Percentiles rank a stretch among this genome's conserved stretches.
phyloP scores from a whole-genome alignment of 2,329 filamentous ascomycete species.

The Aspergillus texensis region DNA sequence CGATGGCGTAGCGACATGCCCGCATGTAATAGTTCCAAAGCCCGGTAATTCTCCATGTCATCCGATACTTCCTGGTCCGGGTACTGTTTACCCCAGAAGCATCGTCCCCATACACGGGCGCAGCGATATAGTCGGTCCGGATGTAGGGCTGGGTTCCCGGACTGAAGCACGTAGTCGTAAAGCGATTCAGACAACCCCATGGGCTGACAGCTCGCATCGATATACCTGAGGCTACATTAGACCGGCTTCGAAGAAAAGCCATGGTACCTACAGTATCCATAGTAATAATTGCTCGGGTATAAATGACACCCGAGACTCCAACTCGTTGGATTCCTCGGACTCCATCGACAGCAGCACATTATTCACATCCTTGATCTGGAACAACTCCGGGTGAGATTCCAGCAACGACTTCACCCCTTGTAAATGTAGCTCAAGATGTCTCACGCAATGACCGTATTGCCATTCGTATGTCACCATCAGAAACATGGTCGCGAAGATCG shows the following conservation, averaged over 20 bases:
- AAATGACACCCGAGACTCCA: constrained; percentile 31
- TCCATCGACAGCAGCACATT: constrained; percentile 30
- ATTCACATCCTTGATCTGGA: constrained; percentile 32
- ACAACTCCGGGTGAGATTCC: constrained; percentile 37
- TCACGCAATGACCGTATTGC: constrained; percentile 39
- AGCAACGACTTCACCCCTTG: constrained; percentile 40
- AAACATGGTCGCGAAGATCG: constrained; percentile 40
- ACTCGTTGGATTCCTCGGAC: constrained; percentile 14
- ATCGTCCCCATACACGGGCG: constrained; percentile 39
- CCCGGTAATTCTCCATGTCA: constrained; percentile 42
- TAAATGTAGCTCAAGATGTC: constrained; percentile 39
- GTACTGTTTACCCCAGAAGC: constrained; percentile 40
- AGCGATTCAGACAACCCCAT: constrained; percentile 35
- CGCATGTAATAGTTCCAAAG: constrained; percentile 35
- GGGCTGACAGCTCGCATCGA: constrained; percentile 32
- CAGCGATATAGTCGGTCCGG: constrained; percentile 38
- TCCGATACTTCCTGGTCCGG: constrained; percentile 41
- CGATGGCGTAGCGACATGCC: constrained; percentile 32
- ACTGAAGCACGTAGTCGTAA: constrained; percentile 36
- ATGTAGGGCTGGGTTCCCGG: constrained; percentile 33
- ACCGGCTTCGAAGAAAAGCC: not conserved
- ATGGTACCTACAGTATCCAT: constrained; percentile 36
- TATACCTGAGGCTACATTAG: constrained; percentile 24
- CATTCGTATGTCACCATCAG: constrained; percentile 41
- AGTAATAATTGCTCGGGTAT: constrained; percentile 40